A percentile compares a stretch with the other conserved stretches of the same genome.
Evolutionary conservation across 176 grass and related monocot genomes (phyloP).

Genomic region (Elymus sibiricus): DNA sequence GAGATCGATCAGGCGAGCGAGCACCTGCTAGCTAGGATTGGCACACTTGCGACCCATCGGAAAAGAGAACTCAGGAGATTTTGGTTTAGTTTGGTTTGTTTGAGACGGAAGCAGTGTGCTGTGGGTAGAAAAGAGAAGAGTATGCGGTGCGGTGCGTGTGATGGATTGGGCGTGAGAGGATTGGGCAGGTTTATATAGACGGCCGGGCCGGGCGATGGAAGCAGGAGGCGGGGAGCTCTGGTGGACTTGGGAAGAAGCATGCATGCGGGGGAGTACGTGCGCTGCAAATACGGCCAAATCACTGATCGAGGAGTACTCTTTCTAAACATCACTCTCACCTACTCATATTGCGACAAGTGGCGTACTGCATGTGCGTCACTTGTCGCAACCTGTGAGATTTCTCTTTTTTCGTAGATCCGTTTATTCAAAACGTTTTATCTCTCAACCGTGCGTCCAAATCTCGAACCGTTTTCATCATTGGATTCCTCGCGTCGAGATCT

Average conservation of each 20-base stretch:
- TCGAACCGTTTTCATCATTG: too few relatives aligned
- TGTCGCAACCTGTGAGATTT: too few relatives aligned
- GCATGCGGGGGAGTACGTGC: conserved; percentile 52
- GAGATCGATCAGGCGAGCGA: neutral
- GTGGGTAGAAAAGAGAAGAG: neutral
- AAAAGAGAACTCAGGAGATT: conserved; percentile 27
- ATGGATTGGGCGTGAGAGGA: conserved; percentile 58
- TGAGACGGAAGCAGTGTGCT: neutral
- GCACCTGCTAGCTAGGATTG: too few relatives aligned
- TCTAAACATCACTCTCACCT: too few relatives aligned
- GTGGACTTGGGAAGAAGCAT: conserved; percentile 31
- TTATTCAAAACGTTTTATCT: too few relatives aligned
- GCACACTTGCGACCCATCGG: too few relatives aligned
- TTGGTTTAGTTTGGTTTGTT: conserved; percentile 1
- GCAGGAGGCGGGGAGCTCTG: neutral
- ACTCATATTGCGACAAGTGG: too few relatives aligned
- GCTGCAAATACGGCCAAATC: conserved; percentile 51
- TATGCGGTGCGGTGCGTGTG: conserved; percentile 17
- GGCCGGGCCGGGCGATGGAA: neutral
- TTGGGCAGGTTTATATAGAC: conserved; percentile 43
- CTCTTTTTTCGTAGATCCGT: too few relatives aligned
- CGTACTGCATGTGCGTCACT: too few relatives aligned
- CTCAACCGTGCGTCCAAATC: too few relatives aligned
- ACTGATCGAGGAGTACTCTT: too few relatives aligned
- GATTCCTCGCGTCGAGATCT: too few relatives aligned